Evolutionary conservation across 2,329 filamentous ascomycete species (phyloP).

Genomic region (Aureobasidium melanogenum): DNA sequence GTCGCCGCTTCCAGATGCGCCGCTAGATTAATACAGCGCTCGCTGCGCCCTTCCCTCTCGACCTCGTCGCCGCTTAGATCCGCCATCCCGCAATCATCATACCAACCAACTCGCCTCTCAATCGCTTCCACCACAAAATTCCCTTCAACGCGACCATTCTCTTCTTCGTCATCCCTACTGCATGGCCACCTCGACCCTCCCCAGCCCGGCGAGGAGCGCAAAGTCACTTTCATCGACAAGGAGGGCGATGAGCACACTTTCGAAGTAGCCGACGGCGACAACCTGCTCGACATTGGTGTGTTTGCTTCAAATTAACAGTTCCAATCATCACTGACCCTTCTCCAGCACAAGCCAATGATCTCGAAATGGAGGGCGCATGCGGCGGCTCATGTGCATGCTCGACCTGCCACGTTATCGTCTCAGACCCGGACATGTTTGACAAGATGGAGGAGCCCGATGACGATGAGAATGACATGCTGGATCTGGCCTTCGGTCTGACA

Average conservation of each 20-base stretch:
- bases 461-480: constrained; percentile 72
- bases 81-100: constrained; percentile 8
- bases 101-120: neutral
- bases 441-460: constrained; percentile 38
- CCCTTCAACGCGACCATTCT: constrained; percentile 47
- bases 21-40: neutral
- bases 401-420: constrained; percentile 83
- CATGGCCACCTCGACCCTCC: constrained; percentile 81
- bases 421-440: constrained; percentile 52
- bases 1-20: constrained; percentile 2
- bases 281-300: constrained; percentile 74
- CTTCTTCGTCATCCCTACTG: constrained; percentile 47
- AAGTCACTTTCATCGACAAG: constrained; percentile 90
- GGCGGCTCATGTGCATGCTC: constrained; percentile 90
- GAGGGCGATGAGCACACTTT: constrained; percentile 68
- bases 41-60: neutral
- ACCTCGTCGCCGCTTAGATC: constrained; percentile 10
- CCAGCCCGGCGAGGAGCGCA: constrained; percentile 86
- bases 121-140: neutral
- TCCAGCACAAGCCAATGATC: constrained; percentile 70
- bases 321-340: neutral
- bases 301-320: neutral
- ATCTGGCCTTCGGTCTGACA: constrained; percentile 80
- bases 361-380: constrained; percentile 97
- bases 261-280: constrained; percentile 77